phyloP scores from a whole-genome alignment of 169 alveolate species.

The Plasmodium yoelii region DNA sequence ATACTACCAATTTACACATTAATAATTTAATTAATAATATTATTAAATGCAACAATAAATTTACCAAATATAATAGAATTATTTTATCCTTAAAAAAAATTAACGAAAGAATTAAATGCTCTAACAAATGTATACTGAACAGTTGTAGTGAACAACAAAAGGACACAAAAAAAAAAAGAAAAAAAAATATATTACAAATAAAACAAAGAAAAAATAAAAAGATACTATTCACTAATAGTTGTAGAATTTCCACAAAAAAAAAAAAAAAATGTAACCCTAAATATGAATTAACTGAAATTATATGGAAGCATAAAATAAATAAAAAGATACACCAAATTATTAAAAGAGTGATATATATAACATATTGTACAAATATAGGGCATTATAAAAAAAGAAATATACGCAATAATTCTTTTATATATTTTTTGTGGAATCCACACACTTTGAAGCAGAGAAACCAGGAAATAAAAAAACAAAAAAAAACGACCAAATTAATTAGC shows the following conservation, averaged over 20 bases:
- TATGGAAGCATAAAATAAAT: conserved; percentile 11
- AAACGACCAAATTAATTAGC: neutral
- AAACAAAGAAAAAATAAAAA: neutral
- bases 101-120: conserved; percentile 32
- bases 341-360: conserved; percentile 13
- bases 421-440: too few species aligned
- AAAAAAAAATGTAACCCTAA: conserved; percentile 16
- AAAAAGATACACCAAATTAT: conserved; percentile 6
- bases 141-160: neutral
- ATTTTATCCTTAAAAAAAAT: conserved; percentile 24
- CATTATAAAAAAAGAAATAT: conserved; percentile 9
- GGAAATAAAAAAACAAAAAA: neutral
- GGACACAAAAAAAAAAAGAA: neutral
- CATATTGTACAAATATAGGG: neutral
- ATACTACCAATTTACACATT: neutral
- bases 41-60: conserved; percentile 1
- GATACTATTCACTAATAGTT: too few species aligned
- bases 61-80: conserved; percentile 37
- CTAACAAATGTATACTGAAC: neutral
- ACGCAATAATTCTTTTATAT: too few species aligned
- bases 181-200: neutral
- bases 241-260: neutral
- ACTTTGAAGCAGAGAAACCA: too few species aligned
- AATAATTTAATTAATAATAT: neutral
- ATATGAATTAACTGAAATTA: neutral